Percentiles rank a stretch among this genome's conserved stretches.
phyloP scores from a whole-genome alignment of 768 basidiomycete species.

The Floccularia luteovirens region DNA sequence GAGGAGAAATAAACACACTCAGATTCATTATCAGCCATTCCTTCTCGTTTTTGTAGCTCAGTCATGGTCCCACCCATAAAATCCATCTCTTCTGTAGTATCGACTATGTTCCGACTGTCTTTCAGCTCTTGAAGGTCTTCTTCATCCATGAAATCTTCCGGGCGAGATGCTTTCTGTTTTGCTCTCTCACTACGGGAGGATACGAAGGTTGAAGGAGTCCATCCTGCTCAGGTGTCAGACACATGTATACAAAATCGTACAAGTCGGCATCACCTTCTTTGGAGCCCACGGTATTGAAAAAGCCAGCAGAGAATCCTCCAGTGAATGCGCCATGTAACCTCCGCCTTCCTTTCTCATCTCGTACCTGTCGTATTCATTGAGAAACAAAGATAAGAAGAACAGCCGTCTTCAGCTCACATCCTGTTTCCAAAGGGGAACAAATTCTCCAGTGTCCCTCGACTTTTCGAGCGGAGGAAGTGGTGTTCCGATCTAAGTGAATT shows the following conservation, averaged over 20 bases:
- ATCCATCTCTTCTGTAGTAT: constrained; percentile 76
- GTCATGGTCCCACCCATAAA: constrained; percentile 48
- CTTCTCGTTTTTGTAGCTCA: constrained; percentile 25
- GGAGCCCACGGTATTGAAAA: constrained; percentile 93
- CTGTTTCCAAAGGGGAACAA: constrained; percentile 97
- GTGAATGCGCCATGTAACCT: constrained; percentile 98
- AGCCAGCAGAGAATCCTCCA: constrained; percentile 96
- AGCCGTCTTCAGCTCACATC: constrained; percentile 44
- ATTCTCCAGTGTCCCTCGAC: constrained; percentile 86
- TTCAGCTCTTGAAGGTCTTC: constrained; percentile 85
- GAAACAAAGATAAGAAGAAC: background rate
- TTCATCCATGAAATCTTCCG: constrained; percentile 98
- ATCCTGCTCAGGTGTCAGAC: constrained; percentile 50
- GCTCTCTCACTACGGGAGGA: constrained; percentile 79
- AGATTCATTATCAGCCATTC: constrained; percentile 34
- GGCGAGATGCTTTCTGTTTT: constrained; percentile 50
- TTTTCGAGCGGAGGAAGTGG: constrained; percentile 93
- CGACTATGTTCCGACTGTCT: constrained; percentile 67
- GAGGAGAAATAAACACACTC: constrained; percentile 41
- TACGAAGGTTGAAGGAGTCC: constrained; percentile 88
- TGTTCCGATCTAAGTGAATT: constrained; percentile 70
- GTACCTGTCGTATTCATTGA: constrained; percentile 42
- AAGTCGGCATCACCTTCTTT: constrained; percentile 69
- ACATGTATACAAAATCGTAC: background rate
- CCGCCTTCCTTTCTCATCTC: constrained; percentile 89